Evolutionary conservation across 2,329 filamentous ascomycete species (phyloP), one percentile per base, ranked within the genome.

Genomic region (Aspergillus sp.): DNA sequence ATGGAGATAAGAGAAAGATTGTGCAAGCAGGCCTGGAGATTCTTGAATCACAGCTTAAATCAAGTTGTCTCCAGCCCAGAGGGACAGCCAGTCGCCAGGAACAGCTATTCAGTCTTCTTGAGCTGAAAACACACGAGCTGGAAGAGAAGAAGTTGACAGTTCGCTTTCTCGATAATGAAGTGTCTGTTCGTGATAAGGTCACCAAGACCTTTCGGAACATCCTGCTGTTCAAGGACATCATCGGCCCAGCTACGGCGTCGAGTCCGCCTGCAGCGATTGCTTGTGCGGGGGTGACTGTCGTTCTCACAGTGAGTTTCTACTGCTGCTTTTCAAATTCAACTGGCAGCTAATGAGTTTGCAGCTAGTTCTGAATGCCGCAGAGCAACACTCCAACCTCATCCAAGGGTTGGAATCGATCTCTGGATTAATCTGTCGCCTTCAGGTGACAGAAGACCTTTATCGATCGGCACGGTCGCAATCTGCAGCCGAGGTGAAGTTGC

Each of bases 371-470:
- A 40, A 46, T 34, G 43, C 33, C 5, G 36, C 29, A 6, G 43
- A 51, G 7, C 46, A 51, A 32, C 13, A 46, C 13, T 32, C 42
- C 1, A 32, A 11, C 28, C 49, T 51, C 27, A 27, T 51, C n/a
- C 28, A 42, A 26, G 46, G 49, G 1, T n/a, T 51, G 9, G 42
- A 45, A 11, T 32, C 31, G 7, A 47, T 31, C 10, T 39, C 42
- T 12, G 33, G 5, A 1, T 37, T 51, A 31, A 33, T 51, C 8
- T 13, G 33, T 37, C 46, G 41, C 11, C 39, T 51, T 7, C 32
- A 33, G 9, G 27, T 40, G 10, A 49, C 43, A 34, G 39, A 49
- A 38, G 5, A 34, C 1, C 37, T 44, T 5, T 49, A 47, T 36
- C 5, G 32, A 8, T 19, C 19, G 19, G 19, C 19, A 19, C 19